Percentiles rank a stretch among this genome's conserved stretches.
phyloP scores from a whole-genome alignment of 306 rosid genomes.

The Lathyrus oleraceus region DNA sequence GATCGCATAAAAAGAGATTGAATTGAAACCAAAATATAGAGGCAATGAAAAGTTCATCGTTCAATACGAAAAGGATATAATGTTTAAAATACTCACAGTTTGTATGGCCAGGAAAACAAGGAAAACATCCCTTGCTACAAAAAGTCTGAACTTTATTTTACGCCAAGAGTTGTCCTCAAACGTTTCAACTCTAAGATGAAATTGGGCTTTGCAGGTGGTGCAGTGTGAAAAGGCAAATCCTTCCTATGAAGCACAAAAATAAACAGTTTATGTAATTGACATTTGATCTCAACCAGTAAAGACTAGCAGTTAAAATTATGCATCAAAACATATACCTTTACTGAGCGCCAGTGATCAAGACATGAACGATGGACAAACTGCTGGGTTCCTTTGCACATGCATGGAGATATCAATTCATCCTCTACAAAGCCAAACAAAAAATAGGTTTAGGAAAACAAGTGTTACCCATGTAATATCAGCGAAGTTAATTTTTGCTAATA shows the following conservation, averaged over 20 bases:
- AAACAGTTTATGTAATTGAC: slow-evolving; percentile 22
- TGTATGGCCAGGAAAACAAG: slow-evolving; percentile 95
- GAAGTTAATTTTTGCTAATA: slow-evolving; percentile 17
- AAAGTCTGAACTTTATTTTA: slow-evolving; percentile 78
- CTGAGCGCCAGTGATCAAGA: slow-evolving; percentile 99
- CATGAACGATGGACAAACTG: slow-evolving; percentile 98
- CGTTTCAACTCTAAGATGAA: slow-evolving; percentile 74
- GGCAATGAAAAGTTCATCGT: slow-evolving; percentile 17
- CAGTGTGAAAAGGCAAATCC: slow-evolving; percentile 99
- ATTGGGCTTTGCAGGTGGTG: slow-evolving; percentile 98
- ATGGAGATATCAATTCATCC: slow-evolving; percentile 93
- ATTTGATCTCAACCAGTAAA: slow-evolving; percentile 28
- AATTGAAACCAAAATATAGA: slow-evolving; percentile 18
- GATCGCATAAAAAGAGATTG: slow-evolving; percentile 11
- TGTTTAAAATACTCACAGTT: slow-evolving; percentile 65
- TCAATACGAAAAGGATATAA: slow-evolving; percentile 5
- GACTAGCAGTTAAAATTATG: slow-evolving; percentile 27
- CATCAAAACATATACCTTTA: slow-evolving; percentile 59
- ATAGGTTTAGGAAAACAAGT: slow-evolving; percentile 25
- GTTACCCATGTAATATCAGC: slow-evolving; percentile 3
- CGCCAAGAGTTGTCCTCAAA: slow-evolving; percentile 94
- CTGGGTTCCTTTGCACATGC: slow-evolving; percentile 99
- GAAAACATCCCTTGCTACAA: slow-evolving; percentile 97
- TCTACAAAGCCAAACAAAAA: slow-evolving; percentile 50
- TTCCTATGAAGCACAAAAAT: slow-evolving; percentile 53